Conservation (phyloP, 805 yeast species). For the Barnettozyma pratensis region DNA sequence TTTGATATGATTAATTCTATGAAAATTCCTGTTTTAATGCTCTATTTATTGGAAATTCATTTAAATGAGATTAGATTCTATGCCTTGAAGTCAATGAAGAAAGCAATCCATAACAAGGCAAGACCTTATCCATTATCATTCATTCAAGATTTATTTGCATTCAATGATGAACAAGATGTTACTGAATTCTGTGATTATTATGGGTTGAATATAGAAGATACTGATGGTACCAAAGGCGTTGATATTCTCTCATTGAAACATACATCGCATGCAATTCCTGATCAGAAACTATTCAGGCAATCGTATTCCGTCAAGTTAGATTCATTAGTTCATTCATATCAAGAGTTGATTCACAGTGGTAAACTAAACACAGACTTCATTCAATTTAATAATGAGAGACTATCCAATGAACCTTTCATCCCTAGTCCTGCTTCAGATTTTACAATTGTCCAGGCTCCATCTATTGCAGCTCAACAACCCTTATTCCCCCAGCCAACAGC, state of each 20-base stretch:
- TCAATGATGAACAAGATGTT: slow-evolving; percentile 54
- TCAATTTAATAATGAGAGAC: neutral
- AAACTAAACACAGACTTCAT: slow-evolving; percentile 5
- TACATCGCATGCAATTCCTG: slow-evolving; percentile 30
- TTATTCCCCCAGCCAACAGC: no score
- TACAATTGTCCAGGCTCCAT: no score
- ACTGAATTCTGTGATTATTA: slow-evolving; percentile 57
- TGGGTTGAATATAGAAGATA: slow-evolving; percentile 40
- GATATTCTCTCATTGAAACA: slow-evolving; percentile 40
- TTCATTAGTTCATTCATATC: slow-evolving; percentile 27
- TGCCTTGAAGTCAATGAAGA: slow-evolving; percentile 62
- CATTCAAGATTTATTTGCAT: slow-evolving; percentile 53
- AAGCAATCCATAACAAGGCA: slow-evolving; percentile 64
- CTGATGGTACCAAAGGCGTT: slow-evolving; percentile 31
- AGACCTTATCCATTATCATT: slow-evolving; percentile 52
- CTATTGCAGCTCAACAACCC: no score
- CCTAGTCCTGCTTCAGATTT: no score
- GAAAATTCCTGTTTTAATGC: slow-evolving; percentile 57
- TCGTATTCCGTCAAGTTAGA: slow-evolving; percentile 41
- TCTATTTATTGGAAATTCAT: slow-evolving; percentile 74
- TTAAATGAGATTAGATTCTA: slow-evolving; percentile 74
- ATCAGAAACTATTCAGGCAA: slow-evolving; percentile 40
- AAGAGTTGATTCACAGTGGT: slow-evolving; percentile 29
- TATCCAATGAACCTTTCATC: neutral
- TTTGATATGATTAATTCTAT: slow-evolving; percentile 51